Evolutionary conservation across 306 rosid species (phyloP).

Genomic region (Trichosanthes cucumerina): DNA sequence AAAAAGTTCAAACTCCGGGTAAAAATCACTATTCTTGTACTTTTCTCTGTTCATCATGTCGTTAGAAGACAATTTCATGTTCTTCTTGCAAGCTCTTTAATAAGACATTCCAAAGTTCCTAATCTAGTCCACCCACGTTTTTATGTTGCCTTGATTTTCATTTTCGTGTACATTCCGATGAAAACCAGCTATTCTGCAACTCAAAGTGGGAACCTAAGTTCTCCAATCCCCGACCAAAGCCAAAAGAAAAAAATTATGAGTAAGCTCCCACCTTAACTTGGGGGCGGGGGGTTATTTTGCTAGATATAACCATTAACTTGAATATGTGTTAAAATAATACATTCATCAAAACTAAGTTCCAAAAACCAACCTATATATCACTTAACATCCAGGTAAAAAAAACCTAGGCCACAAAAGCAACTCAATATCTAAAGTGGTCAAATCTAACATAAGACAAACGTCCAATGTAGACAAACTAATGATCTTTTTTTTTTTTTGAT

Average conservation of each 20-base stretch:
- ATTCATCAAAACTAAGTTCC: background rate
- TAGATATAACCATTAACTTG: background rate
- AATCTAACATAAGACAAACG: too few species aligned
- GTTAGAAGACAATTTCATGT: background rate
- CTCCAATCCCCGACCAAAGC: background rate
- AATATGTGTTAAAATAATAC: background rate
- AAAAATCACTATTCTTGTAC: background rate
- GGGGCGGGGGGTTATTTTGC: too few species aligned
- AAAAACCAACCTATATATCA: background rate
- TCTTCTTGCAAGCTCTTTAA: background rate
- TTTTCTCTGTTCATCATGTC: background rate
- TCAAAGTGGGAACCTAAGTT: background rate
- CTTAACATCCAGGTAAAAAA: background rate
- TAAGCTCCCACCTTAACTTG: background rate
- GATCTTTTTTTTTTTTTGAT: too few species aligned
- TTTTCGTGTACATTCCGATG: background rate
- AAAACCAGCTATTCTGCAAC: background rate
- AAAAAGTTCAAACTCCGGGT: slow-evolving; percentile 54
- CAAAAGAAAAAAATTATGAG: background rate
- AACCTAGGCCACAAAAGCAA: background rate
- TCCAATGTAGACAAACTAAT: background rate
- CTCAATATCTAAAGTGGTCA: background rate
- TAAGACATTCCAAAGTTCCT: background rate
- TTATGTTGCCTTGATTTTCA: background rate
- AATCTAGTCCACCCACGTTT: background rate